Evolutionary conservation across 805 yeast genomes (phyloP).

Genomic region (Kluyveromyces nonfermentans): DNA sequence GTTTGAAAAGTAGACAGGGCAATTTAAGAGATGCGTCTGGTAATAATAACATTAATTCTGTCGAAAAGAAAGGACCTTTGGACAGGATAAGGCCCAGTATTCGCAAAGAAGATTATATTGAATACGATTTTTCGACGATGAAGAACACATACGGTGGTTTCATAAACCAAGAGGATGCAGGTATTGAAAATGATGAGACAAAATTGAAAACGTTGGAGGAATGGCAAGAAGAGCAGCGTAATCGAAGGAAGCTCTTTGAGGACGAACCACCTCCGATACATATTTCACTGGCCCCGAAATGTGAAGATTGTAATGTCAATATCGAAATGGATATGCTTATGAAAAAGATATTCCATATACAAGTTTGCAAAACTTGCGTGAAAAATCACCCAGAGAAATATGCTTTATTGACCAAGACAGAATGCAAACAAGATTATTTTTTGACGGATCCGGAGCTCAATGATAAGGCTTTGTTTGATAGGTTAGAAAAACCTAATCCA

Average conservation of each 20-base stretch:
- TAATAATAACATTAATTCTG: slow-evolving; percentile 14
- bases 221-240: slow-evolving; percentile 49
- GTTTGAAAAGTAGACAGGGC: slow-evolving; percentile 28
- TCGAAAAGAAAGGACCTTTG: slow-evolving; percentile 13
- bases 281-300: slow-evolving; percentile 64
- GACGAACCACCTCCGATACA: slow-evolving; percentile 69
- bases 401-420: slow-evolving; percentile 87
- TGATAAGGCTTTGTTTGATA: slow-evolving; percentile 57
- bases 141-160: slow-evolving; percentile 84
- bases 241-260: slow-evolving; percentile 41
- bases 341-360: slow-evolving; percentile 54
- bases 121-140: slow-evolving; percentile 87
- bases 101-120: slow-evolving; percentile 59
- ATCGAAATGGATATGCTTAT: slow-evolving; percentile 68
- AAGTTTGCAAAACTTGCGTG: slow-evolving; percentile 76
- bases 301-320: slow-evolving; percentile 72
- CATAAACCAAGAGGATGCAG: slow-evolving; percentile 36
- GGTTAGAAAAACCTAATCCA: slow-evolving; percentile 88
- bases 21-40: slow-evolving; percentile 33
- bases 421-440: slow-evolving; percentile 85
- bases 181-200: slow-evolving; percentile 17
- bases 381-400: slow-evolving; percentile 76
- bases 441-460: slow-evolving; percentile 87
- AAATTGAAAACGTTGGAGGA: slow-evolving; percentile 39
- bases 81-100: slow-evolving; percentile 38